phyloP scores from a whole-genome alignment of 1,139 yeast species.

The Candida glucosophila region DNA sequence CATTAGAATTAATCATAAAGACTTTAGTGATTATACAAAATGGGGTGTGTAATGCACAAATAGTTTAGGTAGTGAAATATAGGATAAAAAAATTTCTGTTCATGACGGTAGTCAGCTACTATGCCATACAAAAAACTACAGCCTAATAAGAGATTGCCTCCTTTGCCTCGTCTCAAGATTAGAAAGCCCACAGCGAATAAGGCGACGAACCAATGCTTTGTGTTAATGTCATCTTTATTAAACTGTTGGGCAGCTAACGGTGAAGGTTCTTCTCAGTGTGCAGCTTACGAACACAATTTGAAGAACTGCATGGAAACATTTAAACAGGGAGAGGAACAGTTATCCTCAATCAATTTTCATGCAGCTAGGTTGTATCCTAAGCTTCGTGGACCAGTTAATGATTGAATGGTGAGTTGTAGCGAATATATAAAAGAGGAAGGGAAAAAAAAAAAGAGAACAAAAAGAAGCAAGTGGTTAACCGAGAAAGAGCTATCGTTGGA shows the following conservation, averaged over 20 bases:
- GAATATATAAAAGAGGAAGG: too few relatives aligned
- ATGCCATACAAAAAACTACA: constrained; percentile 24
- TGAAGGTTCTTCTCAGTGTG: constrained; percentile 66
- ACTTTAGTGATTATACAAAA: not conserved
- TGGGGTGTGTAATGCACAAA: not conserved
- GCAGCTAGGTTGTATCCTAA: constrained; percentile 75
- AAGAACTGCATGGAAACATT: constrained; percentile 40
- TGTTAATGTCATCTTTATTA: constrained; percentile 74
- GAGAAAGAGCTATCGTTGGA: too few relatives aligned
- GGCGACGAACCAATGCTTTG: constrained; percentile 64
- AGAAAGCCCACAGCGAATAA: constrained; percentile 54
- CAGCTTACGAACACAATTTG: constrained; percentile 46
- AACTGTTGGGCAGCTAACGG: constrained; percentile 97
- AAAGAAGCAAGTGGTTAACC: too few relatives aligned
- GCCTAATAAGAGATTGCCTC: constrained; percentile 44
- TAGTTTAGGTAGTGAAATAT: not conserved
- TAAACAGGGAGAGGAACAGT: constrained; percentile 37
- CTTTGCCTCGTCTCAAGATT: constrained; percentile 66
- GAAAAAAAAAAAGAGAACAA: too few relatives aligned
- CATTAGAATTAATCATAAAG: too few relatives aligned
- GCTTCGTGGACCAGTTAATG: constrained; percentile 69
- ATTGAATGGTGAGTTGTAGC: too few relatives aligned
- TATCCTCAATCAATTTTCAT: constrained; percentile 65
- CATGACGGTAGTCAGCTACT: too few relatives aligned
- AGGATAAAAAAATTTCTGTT: too few relatives aligned